A percentile compares a stretch with the other conserved stretches of the same genome.
Conservation (phyloP, 1,139 yeast genomes). For the Suhomyces yuchorum region DNA sequence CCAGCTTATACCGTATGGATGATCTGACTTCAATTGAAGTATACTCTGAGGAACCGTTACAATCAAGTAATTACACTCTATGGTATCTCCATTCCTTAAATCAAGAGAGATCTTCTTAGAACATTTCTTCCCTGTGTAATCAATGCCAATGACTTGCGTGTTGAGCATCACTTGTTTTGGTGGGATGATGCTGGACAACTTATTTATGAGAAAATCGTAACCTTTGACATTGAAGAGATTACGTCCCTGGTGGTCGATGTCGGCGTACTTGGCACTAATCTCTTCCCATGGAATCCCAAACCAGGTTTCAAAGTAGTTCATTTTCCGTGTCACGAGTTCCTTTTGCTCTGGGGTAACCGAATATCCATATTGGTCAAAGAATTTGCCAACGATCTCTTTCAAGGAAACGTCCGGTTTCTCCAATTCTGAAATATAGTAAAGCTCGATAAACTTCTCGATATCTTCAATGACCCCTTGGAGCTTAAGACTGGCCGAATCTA, state of each 20-base stretch:
- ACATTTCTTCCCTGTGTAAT: conserved; percentile 22
- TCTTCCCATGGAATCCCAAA: conserved; percentile 70
- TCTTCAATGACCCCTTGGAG: conserved; percentile 52
- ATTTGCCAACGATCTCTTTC: conserved; percentile 47
- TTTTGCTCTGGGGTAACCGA: conserved; percentile 56
- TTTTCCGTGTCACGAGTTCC: conserved; percentile 49
- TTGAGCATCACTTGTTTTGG: conserved; percentile 40
- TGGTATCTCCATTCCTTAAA: conserved; percentile 15
- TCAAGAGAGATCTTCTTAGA: conserved; percentile 16
- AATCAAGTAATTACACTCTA: conserved; percentile 54
- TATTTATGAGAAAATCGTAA: conserved; percentile 52
- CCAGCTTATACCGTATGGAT: conserved; percentile 55
- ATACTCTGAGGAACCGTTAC: conserved; percentile 80
- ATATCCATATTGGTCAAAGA: conserved; percentile 46
- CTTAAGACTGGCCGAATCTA: conserved; percentile 32
- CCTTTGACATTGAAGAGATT: conserved; percentile 67
- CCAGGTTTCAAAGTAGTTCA: conserved; percentile 71
- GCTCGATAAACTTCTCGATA: conserved; percentile 60
- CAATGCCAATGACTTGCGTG: conserved; percentile 50
- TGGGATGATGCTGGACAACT: conserved; percentile 46
- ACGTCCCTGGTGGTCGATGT: conserved; percentile 72
- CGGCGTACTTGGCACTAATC: conserved; percentile 67
- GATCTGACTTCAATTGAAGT: conserved; percentile 42
- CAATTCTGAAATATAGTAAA: conserved; percentile 49
- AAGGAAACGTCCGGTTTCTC: conserved; percentile 53